Evolutionary conservation across 2,329 filamentous ascomycete genomes (phyloP).

Genomic region (Colletotrichum salicis): DNA sequence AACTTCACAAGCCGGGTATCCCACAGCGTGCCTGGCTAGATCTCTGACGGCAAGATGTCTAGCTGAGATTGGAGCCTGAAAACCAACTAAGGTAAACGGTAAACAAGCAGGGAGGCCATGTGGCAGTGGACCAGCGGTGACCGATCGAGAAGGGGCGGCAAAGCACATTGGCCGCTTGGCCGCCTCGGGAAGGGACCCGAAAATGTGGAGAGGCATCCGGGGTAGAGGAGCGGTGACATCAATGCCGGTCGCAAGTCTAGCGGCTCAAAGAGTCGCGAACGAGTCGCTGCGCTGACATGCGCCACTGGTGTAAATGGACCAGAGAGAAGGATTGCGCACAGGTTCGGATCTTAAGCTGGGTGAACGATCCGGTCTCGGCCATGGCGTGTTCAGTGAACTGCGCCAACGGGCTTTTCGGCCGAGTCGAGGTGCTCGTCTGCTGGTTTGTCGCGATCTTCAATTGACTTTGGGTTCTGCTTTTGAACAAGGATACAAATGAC

Average conservation of each 20-base stretch:
- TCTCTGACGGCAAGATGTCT: conserved; percentile 11
- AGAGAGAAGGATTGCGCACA: neutral
- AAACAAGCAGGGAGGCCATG: conserved; percentile 32
- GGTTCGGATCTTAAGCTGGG: neutral
- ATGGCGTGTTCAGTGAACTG: neutral
- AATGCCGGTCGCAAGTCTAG: conserved; percentile 19
- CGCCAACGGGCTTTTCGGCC: neutral
- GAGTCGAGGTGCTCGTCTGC: neutral
- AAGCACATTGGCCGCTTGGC: conserved; percentile 33
- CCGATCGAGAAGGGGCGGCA: conserved; percentile 33
- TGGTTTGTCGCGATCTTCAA: neutral
- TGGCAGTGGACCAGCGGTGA: conserved; percentile 28
- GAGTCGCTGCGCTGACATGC: conserved; percentile 16
- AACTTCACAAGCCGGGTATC: neutral
- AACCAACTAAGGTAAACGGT: neutral
- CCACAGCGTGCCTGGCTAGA: neutral
- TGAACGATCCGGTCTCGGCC: conserved; percentile 11
- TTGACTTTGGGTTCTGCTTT: neutral
- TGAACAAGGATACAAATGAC: neutral
- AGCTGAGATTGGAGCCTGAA: conserved; percentile 21
- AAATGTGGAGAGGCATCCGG: conserved; percentile 31
- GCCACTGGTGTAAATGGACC: conserved; percentile 17
- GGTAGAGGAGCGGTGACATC: conserved; percentile 27
- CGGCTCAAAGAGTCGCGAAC: neutral
- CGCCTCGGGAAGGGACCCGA: conserved; percentile 31